Conservation (phyloP, 202 grass and related monocot genomes). For the Panicum hallii region DNA sequence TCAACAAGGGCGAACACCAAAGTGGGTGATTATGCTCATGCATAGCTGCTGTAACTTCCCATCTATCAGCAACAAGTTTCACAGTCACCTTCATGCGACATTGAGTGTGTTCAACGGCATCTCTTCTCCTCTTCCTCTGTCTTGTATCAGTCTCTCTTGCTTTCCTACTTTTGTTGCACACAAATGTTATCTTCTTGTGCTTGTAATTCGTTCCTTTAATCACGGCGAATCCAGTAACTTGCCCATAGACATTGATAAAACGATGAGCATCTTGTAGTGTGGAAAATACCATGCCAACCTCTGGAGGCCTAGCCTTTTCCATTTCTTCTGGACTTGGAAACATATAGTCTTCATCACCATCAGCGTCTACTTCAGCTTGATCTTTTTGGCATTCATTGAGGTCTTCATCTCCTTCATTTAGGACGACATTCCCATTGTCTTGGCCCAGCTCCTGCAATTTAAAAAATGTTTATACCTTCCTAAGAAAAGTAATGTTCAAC, state of each 20-base stretch:
- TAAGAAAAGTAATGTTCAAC: background rate
- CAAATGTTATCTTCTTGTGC: slow-evolving; percentile 19
- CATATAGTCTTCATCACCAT: slow-evolving; percentile 16
- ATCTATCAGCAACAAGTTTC: slow-evolving; percentile 1
- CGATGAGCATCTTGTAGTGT: slow-evolving; percentile 16
- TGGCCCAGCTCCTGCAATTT: background rate
- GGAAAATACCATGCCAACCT: slow-evolving; percentile 16
- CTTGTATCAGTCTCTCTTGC: slow-evolving; percentile 15
- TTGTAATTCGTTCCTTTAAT: slow-evolving; percentile 18
- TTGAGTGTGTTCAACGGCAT: background rate
- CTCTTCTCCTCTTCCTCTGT: slow-evolving; percentile 8
- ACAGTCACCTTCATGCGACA: slow-evolving; percentile 7
- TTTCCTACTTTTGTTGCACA: slow-evolving; percentile 25
- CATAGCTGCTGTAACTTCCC: slow-evolving; percentile 4
- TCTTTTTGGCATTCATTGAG: background rate
- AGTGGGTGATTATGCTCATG: slow-evolving; percentile 8
- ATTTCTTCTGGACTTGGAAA: slow-evolving; percentile 23
- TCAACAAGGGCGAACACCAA: background rate
- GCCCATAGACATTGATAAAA: slow-evolving; percentile 16
- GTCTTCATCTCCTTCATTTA: background rate
- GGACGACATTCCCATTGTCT: background rate
- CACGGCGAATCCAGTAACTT: slow-evolving; percentile 9
- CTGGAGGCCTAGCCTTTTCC: slow-evolving; percentile 16
- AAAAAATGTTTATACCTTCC: slow-evolving; percentile 3
- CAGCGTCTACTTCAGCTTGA: background rate